Conservation (phyloP, 2,329 filamentous ascomycete species). For the Colletotrichum sp. region DNA sequence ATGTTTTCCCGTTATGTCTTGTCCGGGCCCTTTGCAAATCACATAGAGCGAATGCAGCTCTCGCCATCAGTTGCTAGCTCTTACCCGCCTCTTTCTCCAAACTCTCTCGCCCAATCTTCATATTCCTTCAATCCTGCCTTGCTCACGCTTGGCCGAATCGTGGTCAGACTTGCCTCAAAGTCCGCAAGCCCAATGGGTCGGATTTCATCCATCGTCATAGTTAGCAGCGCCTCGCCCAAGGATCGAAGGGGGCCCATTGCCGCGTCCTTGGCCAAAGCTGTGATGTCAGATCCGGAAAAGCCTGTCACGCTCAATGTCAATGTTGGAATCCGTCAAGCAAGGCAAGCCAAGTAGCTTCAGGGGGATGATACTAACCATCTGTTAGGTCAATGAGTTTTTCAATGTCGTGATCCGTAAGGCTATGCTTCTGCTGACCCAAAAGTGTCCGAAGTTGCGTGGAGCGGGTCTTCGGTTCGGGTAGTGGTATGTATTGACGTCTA, state of each 20-base stretch:
- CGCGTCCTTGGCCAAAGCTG: slow-evolving; percentile 93
- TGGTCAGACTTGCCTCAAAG: slow-evolving; percentile 82
- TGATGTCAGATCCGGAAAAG: slow-evolving; percentile 98
- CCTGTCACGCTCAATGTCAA: slow-evolving; percentile 55
- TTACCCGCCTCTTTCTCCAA: slow-evolving; percentile 88
- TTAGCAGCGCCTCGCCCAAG: slow-evolving; percentile 85
- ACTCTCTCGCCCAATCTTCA: slow-evolving; percentile 93
- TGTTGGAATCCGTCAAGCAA: background rate
- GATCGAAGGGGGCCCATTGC: slow-evolving; percentile 95
- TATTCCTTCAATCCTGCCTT: slow-evolving; percentile 85
- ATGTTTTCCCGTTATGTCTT: background rate
- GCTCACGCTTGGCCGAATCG: slow-evolving; percentile 89
- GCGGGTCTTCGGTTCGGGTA: slow-evolving; percentile 85
- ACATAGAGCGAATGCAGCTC: background rate
- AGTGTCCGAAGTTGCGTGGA: slow-evolving; percentile 80
- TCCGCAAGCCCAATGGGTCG: slow-evolving; percentile 82
- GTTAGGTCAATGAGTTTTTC: slow-evolving; percentile 77
- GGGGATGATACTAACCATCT: slow-evolving; percentile 66
- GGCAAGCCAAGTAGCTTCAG: background rate
- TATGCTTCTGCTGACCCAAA: slow-evolving; percentile 87
- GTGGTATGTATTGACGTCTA: slow-evolving; percentile 90
- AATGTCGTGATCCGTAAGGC: slow-evolving; percentile 74
- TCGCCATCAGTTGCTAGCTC: background rate
- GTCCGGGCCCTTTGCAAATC: background rate
- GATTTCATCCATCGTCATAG: slow-evolving; percentile 95